A percentile compares a stretch with the other conserved stretches of the same genome.
Evolutionary conservation across 768 basidiomycete genomes (phyloP).

Genomic region (Psilocybe cubensis): DNA sequence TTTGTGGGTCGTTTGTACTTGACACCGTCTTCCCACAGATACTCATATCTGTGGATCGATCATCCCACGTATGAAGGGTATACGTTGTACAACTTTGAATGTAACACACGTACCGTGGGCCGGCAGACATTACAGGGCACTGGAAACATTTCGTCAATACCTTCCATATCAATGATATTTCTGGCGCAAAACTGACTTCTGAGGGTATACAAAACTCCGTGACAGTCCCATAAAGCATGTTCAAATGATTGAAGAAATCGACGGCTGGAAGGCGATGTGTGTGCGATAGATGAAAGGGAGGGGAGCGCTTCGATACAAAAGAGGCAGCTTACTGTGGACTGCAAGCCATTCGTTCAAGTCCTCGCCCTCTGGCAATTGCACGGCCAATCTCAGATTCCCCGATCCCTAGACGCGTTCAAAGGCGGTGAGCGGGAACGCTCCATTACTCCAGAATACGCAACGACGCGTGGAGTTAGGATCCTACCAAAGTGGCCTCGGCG

Average conservation of each 20-base stretch:
- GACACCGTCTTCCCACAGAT: slow-evolving; percentile 91
- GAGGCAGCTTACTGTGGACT: slow-evolving; percentile 77
- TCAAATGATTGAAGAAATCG: slow-evolving; percentile 99
- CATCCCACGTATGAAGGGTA: neutral
- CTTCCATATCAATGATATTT: neutral
- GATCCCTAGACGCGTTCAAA: slow-evolving; percentile 66
- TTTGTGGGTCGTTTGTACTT: slow-evolving; percentile 92
- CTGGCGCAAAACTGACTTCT: slow-evolving; percentile 58
- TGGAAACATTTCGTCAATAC: slow-evolving; percentile 28
- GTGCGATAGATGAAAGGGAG: neutral
- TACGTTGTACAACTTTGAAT: neutral
- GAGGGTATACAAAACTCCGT: slow-evolving; percentile 97
- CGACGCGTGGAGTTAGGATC: slow-evolving; percentile 20
- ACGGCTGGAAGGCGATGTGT: slow-evolving; percentile 77
- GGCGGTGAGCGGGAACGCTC: slow-evolving; percentile 6
- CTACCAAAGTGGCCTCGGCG: slow-evolving; percentile 91
- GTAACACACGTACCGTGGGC: slow-evolving; percentile 69
- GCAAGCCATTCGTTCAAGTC: slow-evolving; percentile 99
- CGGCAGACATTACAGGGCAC: slow-evolving; percentile 98
- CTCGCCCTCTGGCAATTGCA: slow-evolving; percentile 95
- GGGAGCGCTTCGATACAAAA: no score
- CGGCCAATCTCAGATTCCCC: slow-evolving; percentile 91
- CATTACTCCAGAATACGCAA: neutral
- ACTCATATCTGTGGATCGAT: slow-evolving; percentile 71
- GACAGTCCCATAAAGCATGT: slow-evolving; percentile 98